These are phyloP conservation scores for Cylindrotheca closterium DNA, from an alignment of 108 stramenopile species.

Conservation along the genomic window DNA sequence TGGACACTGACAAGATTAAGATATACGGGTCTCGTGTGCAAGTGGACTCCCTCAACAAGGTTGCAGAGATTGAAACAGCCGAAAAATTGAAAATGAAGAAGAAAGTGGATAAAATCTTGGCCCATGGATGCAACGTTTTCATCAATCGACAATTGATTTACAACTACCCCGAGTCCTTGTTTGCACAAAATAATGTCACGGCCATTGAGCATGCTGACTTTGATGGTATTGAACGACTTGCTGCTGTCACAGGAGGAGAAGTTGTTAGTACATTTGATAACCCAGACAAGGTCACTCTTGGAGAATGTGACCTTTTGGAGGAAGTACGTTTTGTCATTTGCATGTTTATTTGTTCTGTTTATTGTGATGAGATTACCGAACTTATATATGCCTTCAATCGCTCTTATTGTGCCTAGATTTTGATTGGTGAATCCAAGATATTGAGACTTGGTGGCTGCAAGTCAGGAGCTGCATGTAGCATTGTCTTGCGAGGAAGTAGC, in stretches of 20 bases:
- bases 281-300: slow-evolving; percentile 93
- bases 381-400: background rate
- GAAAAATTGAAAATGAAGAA: slow-evolving; percentile 98
- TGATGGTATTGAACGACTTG: slow-evolving; percentile 97
- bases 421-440: slow-evolving; percentile 99
- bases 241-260: slow-evolving; percentile 96
- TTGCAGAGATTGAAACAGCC: slow-evolving; percentile 99
- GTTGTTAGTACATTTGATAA: slow-evolving; percentile 98
- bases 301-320: slow-evolving; percentile 91
- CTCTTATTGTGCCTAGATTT: slow-evolving; percentile 69
- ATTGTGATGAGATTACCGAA: background rate
- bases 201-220: slow-evolving; percentile 99
- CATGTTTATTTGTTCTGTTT: background rate
- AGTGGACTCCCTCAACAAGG: slow-evolving; percentile 94
- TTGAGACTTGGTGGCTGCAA: slow-evolving; percentile 94
- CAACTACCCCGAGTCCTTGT: slow-evolving; percentile 97
- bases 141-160: slow-evolving; percentile 99
- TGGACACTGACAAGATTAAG: slow-evolving; percentile 99
- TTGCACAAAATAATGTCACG: slow-evolving; percentile 96
- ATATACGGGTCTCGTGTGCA: slow-evolving; percentile 99
- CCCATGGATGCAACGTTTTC: slow-evolving; percentile 97
- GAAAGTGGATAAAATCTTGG: slow-evolving; percentile 97
- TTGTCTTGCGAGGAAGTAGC: slow-evolving; percentile 96
- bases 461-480: slow-evolving; percentile 95
- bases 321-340: slow-evolving; percentile 41